phyloP scores from a whole-genome alignment of 1,284 basidiomycete genomes.

The Termitomyces sp. region DNA sequence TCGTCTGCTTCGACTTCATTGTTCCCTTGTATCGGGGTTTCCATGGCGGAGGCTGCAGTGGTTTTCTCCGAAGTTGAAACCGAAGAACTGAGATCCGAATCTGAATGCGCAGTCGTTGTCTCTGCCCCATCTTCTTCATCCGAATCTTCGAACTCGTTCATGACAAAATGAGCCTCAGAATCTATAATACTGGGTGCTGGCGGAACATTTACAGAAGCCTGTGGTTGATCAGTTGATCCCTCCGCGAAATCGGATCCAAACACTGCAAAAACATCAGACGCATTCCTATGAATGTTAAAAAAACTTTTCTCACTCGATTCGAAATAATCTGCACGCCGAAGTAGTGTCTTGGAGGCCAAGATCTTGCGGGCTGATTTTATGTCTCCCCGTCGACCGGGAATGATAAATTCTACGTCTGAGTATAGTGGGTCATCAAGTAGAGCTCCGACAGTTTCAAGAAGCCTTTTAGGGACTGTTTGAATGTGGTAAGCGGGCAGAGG shows the following conservation, averaged over 20 bases:
- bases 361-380: conserved; percentile 41
- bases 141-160: conserved; percentile 51
- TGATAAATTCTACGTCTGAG: conserved; percentile 76
- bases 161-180: conserved; percentile 21
- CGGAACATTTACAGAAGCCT: conserved; percentile 1
- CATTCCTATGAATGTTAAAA: neutral
- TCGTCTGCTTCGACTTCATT: conserved; percentile 22
- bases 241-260: conserved; percentile 66
- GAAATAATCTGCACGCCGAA: conserved; percentile 76
- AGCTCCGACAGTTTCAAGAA: conserved; percentile 65
- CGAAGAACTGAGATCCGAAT: conserved; percentile 18
- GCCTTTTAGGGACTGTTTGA: conserved; percentile 54
- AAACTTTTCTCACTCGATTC: conserved; percentile 44
- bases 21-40: conserved; percentile 19
- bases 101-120: conserved; percentile 25
- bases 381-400: conserved; percentile 47
- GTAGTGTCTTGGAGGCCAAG: conserved; percentile 62
- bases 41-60: conserved; percentile 8
- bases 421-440: conserved; percentile 78
- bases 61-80: conserved; percentile 9
- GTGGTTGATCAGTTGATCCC: conserved; percentile 25
- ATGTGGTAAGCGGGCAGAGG: conserved; percentile 39
- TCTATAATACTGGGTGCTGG: conserved; percentile 13
- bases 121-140: conserved; percentile 54
- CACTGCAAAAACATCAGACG: conserved; percentile 44